A percentile compares a stretch with the other conserved stretches of the same genome.
Conservation (phyloP, 129 eudicot genomes). For the Centella asiatica region DNA sequence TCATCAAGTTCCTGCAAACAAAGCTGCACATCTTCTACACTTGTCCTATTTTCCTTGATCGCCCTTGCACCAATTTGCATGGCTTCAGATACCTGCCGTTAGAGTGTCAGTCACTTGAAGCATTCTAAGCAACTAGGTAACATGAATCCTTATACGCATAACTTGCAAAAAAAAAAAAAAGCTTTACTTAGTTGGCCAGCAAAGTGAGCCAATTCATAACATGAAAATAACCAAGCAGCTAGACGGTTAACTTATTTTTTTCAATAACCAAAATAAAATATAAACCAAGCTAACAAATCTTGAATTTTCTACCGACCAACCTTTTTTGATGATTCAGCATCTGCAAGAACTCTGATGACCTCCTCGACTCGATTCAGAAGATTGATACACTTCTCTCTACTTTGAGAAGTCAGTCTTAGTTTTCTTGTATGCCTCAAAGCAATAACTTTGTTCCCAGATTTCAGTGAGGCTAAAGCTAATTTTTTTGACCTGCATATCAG, state of each 20-base stretch:
- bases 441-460: conserved; percentile 43
- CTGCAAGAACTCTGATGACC: conserved; percentile 58
- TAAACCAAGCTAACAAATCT: neutral
- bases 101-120: neutral
- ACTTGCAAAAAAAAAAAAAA: neutral
- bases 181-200: neutral
- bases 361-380: conserved; percentile 75
- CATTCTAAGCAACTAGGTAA: neutral
- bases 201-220: neutral
- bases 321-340: conserved; percentile 75
- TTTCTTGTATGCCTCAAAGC: conserved; percentile 70
- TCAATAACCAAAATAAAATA: neutral
- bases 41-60: conserved; percentile 50
- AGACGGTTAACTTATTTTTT: neutral
- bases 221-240: neutral
- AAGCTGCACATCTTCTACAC: conserved; percentile 54
- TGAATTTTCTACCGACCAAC: conserved; percentile 38
- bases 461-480: conserved; percentile 55
- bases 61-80: conserved; percentile 57
- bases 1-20: conserved; percentile 71
- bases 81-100: conserved; percentile 72
- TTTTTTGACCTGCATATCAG: conserved; percentile 41
- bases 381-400: conserved; percentile 48
- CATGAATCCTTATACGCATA: neutral
- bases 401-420: conserved; percentile 50